Percentiles rank a stretch among this genome's conserved stretches.
Evolutionary conservation across 148 eudicot species (phyloP).

Genomic region (Heliamphora exappendiculata): DNA sequence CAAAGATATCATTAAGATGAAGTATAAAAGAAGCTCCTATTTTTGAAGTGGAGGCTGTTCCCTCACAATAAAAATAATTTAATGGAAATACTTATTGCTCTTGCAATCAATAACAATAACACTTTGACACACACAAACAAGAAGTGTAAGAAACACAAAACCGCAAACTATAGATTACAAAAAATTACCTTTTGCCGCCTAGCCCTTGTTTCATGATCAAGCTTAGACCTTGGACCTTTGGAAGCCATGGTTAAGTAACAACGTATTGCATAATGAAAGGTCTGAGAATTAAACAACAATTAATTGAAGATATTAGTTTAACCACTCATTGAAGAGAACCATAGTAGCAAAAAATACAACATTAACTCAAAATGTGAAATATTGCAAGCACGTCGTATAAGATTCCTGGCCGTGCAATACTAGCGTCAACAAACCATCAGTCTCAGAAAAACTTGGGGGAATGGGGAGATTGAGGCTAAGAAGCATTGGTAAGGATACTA

Average conservation of each 20-base stretch:
- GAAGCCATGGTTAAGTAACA: slow-evolving; percentile 65
- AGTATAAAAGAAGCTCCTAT: not conserved
- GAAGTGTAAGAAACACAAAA: not conserved
- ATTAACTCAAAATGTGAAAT: not conserved
- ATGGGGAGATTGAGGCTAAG: not conserved
- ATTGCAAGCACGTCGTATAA: not conserved
- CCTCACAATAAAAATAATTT: not conserved
- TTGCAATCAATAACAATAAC: not conserved
- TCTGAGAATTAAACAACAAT: slow-evolving; percentile 5
- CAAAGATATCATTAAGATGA: too few species aligned
- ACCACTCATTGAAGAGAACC: not conserved
- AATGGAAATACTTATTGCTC: not conserved
- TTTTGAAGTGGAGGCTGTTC: not conserved
- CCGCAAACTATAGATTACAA: not conserved
- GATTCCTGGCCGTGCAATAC: not conserved
- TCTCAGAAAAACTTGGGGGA: not conserved
- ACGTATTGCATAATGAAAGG: slow-evolving; percentile 10
- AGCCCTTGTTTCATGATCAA: slow-evolving; percentile 88
- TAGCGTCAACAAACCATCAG: not conserved
- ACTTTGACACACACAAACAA: not conserved
- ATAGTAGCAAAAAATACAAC: not conserved
- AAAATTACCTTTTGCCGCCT: slow-evolving; percentile 67
- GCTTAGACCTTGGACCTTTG: slow-evolving; percentile 89
- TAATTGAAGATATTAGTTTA: not conserved
- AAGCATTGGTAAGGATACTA: not conserved